phyloP scores from a whole-genome alignment of 2,329 filamentous ascomycete genomes.

The Chaetomiaceae sp. region DNA sequence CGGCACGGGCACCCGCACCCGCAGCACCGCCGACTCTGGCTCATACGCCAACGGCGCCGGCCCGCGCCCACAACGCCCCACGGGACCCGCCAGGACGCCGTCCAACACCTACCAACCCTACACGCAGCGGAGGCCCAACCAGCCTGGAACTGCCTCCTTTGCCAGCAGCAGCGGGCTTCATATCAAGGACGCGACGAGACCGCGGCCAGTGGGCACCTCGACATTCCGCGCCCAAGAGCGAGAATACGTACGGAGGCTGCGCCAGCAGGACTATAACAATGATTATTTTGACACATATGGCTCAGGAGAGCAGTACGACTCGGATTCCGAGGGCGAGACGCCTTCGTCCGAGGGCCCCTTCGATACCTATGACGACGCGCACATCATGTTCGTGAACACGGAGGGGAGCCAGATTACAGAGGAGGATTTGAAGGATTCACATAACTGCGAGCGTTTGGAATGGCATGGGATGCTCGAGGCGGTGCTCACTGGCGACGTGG shows the following conservation, averaged over 20 bases:
- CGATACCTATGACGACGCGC: constrained; percentile 88
- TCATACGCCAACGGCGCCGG: constrained; percentile 31
- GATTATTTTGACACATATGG: constrained; percentile 74
- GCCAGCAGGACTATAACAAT: constrained; percentile 60
- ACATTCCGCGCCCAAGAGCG: constrained; percentile 74
- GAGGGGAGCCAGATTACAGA: constrained; percentile 83
- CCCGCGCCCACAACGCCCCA: constrained; percentile 59
- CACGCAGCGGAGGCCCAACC: constrained; percentile 48
- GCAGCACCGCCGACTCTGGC: constrained; percentile 31
- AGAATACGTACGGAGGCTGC: constrained; percentile 87
- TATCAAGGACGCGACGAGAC: constrained; percentile 49
- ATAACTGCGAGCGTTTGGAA: constrained; percentile 84
- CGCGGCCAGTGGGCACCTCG: constrained; percentile 46
- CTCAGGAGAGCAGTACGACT: constrained; percentile 62
- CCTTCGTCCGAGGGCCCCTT: constrained; percentile 78
- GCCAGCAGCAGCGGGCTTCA: constrained; percentile 37
- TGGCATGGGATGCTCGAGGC: constrained; percentile 98
- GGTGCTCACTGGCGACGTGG: constrained; percentile 92
- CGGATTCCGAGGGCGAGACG: constrained; percentile 86
- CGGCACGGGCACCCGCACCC: constrained; percentile 39
- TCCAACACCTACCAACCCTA: constrained; percentile 77
- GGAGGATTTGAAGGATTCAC: constrained; percentile 83
- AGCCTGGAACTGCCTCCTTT: constrained; percentile 37
- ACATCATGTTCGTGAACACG: constrained; percentile 86
- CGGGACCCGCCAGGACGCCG: constrained; percentile 65